A percentile compares a stretch with the other conserved stretches of the same genome.
Evolutionary conservation across 2,329 filamentous ascomycete species (phyloP).

Genomic region (Colletotrichum echinochloae): DNA sequence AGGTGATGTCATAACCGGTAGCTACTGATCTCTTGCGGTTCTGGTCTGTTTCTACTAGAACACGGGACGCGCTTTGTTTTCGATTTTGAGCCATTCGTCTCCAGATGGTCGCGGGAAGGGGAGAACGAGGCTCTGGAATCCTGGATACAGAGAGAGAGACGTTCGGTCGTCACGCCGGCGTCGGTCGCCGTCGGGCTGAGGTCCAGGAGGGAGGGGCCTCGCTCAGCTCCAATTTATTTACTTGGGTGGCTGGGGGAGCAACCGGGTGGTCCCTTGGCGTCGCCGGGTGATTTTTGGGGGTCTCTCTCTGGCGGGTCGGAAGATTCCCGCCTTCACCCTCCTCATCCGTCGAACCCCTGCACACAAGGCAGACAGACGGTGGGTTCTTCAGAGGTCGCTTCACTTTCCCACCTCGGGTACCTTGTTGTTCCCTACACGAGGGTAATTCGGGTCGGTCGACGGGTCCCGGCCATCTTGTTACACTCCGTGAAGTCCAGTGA

Average conservation of each 20-base stretch:
- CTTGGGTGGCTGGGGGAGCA: constrained; percentile 8
- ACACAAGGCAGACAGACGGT: not conserved
- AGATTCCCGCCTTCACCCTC: constrained; percentile 1
- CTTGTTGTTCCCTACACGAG: not conserved
- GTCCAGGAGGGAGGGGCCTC: not conserved
- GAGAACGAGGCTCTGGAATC: not conserved
- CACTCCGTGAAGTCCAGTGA: not conserved
- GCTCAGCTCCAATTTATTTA: constrained; percentile 1
- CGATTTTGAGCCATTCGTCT: not conserved
- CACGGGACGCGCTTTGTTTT: not conserved
- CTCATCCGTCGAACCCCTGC: constrained; percentile 2
- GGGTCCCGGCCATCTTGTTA: not conserved
- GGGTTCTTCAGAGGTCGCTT: not conserved
- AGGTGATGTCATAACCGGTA: not conserved
- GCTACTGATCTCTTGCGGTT: not conserved
- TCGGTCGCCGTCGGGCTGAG: not conserved
- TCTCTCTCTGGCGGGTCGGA: not conserved
- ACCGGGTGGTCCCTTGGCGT: constrained; percentile 12
- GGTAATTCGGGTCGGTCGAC: not conserved
- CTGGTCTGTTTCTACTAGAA: not conserved
- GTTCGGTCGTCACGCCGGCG: not conserved
- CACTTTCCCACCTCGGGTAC: not conserved
- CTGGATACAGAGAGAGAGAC: not conserved
- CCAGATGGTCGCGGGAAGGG: not conserved
- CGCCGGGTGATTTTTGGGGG: constrained; percentile 1